phyloP scores from a whole-genome alignment of 2,329 filamentous ascomycete species.

The Fonsecaea nubica region DNA sequence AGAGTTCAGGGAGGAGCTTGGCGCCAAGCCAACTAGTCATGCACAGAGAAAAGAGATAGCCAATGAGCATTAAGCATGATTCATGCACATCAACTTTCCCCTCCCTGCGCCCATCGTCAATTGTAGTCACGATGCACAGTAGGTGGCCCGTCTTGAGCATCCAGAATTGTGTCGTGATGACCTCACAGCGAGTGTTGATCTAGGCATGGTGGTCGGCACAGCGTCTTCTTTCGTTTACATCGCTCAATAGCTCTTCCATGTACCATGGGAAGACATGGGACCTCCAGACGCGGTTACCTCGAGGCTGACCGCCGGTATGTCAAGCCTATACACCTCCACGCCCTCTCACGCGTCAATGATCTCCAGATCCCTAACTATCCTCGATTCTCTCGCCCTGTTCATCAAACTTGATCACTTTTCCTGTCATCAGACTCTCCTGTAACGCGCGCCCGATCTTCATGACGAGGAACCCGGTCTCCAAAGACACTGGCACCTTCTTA shows the following conservation, averaged over 20 bases:
- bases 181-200: not conserved
- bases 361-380: not conserved
- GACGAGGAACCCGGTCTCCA: constrained; percentile 45
- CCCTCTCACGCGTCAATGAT: not conserved
- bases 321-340: not conserved
- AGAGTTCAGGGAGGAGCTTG: not conserved
- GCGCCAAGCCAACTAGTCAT: not conserved
- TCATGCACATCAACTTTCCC: not conserved
- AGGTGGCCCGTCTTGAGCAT: not conserved
- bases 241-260: not conserved
- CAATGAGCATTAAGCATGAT: constrained; percentile 1
- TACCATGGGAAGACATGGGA: not conserved
- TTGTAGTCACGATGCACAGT: not conserved
- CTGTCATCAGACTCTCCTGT: constrained; percentile 38
- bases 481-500: constrained; percentile 46
- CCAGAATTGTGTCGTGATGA: not conserved
- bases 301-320: not conserved
- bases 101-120: not conserved
- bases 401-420: constrained; percentile 36
- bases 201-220: not conserved
- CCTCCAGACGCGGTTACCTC: not conserved
- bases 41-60: not conserved
- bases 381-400: constrained; percentile 18
- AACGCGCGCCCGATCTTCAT: constrained; percentile 47
- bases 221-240: not conserved